Percentiles rank a stretch among this genome's conserved stretches.
phyloP scores from a whole-genome alignment of 345 rosid species.

The Cochlearia excelsa region DNA sequence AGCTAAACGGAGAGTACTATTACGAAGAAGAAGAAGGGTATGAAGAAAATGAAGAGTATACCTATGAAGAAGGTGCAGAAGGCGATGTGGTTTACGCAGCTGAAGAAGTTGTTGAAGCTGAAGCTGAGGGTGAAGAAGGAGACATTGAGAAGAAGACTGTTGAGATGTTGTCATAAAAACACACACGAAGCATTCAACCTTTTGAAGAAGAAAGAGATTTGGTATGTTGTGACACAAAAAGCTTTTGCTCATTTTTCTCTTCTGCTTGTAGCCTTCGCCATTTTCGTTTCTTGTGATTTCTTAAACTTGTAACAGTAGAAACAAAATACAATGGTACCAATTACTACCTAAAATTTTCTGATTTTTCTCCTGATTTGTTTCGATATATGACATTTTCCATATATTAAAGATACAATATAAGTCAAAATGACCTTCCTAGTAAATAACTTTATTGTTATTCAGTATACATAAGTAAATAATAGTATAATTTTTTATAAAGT shows the following conservation, averaged over 20 bases:
- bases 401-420: background rate
- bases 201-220: too few relatives aligned
- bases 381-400: conserved; percentile 6
- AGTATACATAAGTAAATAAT: too few relatives aligned
- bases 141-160: conserved; percentile 65
- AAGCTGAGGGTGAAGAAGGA: conserved; percentile 38
- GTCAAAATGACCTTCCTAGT: too few relatives aligned
- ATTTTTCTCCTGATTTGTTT: conserved; percentile 3
- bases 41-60: conserved; percentile 56
- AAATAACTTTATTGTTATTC: too few relatives aligned
- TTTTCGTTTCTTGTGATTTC: conserved; percentile 21
- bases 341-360: conserved; percentile 12
- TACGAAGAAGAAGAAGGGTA: conserved; percentile 74
- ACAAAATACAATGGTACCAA: conserved; percentile 27
- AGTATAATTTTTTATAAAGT: too few relatives aligned
- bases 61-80: conserved; percentile 51
- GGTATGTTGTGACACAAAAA: too few relatives aligned
- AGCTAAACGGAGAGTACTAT: conserved; percentile 45
- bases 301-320: conserved; percentile 41
- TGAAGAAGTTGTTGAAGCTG: conserved; percentile 37
- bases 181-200: too few relatives aligned
- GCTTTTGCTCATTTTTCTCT: background rate
- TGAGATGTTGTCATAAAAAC: conserved; percentile 50
- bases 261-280: conserved; percentile 37
- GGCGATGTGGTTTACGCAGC: conserved; percentile 31